phyloP scores from a whole-genome alignment of 331 rosid genomes.

The Phaseolus coccineus region DNA sequence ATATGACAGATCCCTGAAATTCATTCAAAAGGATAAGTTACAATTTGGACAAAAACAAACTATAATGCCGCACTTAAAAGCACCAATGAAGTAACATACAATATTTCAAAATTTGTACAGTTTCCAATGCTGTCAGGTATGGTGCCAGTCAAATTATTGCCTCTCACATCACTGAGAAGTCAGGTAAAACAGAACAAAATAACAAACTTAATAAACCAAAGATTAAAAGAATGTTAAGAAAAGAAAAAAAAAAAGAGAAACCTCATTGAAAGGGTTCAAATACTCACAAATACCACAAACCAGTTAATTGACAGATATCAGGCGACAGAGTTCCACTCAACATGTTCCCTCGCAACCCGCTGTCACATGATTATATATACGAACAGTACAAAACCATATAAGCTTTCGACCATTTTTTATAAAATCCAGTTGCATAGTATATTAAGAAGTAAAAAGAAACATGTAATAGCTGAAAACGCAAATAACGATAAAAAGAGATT shows the following conservation, averaged over 20 bases:
- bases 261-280: not conserved
- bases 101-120: conserved; percentile 89
- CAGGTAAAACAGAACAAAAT: not conserved
- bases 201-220: not conserved
- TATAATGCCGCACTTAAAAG: not conserved
- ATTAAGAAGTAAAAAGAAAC: not conserved
- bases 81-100: conserved; percentile 55
- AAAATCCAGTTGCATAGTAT: not conserved
- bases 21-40: not conserved
- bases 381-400: not conserved
- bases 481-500: not conserved
- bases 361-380: conserved; percentile 15
- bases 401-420: not conserved
- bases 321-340: conserved; percentile 78
- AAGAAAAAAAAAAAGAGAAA: not conserved
- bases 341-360: conserved; percentile 80
- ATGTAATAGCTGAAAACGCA: not conserved
- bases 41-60: not conserved
- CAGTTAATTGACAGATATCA: conserved; percentile 85
- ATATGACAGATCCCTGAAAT: conserved; percentile 82
- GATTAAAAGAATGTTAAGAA: not conserved
- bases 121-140: conserved; percentile 92
- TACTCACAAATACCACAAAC: conserved; percentile 96
- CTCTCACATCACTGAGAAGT: conserved; percentile 75
- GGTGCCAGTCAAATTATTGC: conserved; percentile 77